phyloP scores from a whole-genome alignment of 139 green algal species.

The Picochlorum sp. region DNA sequence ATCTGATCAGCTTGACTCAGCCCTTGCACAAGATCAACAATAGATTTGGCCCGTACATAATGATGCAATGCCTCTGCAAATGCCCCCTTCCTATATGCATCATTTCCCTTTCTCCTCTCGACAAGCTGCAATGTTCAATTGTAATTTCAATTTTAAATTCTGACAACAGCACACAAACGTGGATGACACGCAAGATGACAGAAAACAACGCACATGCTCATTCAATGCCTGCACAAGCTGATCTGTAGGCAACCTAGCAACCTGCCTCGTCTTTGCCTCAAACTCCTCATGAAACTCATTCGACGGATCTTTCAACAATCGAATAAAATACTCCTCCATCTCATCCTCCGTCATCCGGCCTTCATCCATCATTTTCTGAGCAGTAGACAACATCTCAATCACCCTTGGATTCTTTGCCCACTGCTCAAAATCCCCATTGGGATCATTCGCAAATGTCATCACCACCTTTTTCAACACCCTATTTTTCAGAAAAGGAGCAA shows the following conservation, averaged over 20 bases:
- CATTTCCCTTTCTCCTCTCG: conserved; percentile 49
- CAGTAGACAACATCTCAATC: conserved; percentile 44
- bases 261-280: conserved; percentile 16
- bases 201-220: conserved; percentile 41
- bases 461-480: conserved; percentile 43
- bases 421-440: conserved; percentile 42
- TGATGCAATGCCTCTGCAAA: conserved; percentile 36
- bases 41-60: conserved; percentile 40
- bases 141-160: too few species aligned
- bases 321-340: conserved; percentile 34
- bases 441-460: conserved; percentile 52
- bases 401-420: conserved; percentile 51
- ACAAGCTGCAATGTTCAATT: conserved; percentile 27
- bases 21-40: conserved; percentile 48
- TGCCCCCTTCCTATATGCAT: conserved; percentile 26
- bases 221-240: conserved; percentile 62
- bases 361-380: conserved; percentile 47
- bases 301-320: conserved; percentile 27
- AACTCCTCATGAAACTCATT: conserved; percentile 27
- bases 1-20: conserved; percentile 34
- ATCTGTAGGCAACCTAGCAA: conserved; percentile 37
- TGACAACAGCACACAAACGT: neutral
- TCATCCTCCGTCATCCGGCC: conserved; percentile 50
- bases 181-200: neutral
- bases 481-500: conserved; percentile 45